Percentiles rank a stretch among this genome's conserved stretches.
Conservation (phyloP, 208 protist genomes). For the Leishmania tarentolae region DNA sequence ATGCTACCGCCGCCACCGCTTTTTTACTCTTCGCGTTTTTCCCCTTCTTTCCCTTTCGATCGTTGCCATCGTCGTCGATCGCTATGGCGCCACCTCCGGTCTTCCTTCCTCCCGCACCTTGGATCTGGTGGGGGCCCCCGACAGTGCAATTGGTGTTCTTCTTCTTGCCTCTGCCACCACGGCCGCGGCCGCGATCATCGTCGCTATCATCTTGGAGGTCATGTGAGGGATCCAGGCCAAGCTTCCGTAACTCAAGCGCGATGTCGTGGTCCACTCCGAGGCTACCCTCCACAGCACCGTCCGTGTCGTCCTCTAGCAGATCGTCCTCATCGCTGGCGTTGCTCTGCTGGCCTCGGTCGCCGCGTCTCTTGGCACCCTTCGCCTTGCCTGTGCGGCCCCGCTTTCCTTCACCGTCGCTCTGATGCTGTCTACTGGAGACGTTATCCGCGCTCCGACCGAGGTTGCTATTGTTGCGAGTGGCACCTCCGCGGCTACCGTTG, state of each 20-base stretch:
- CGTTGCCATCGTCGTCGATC: slow-evolving; percentile 28
- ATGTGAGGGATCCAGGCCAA: slow-evolving; percentile 27
- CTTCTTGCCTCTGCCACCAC: slow-evolving; percentile 32
- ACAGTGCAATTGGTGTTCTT: slow-evolving; percentile 11
- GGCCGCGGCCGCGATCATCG: slow-evolving; percentile 21
- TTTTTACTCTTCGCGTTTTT: slow-evolving; percentile 42
- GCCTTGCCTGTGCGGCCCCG: not conserved
- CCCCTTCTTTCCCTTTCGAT: slow-evolving; percentile 33
- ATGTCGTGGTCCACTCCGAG: slow-evolving; percentile 15
- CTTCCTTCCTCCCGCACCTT: not conserved
- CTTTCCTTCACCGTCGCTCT: not conserved
- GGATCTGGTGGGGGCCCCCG: not conserved
- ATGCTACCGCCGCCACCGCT: slow-evolving; percentile 23
- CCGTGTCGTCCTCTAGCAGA: slow-evolving; percentile 3
- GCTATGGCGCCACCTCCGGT: not conserved
- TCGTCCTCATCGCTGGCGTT: not conserved
- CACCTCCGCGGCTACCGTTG: not conserved
- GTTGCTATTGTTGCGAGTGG: slow-evolving; percentile 13
- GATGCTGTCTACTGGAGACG: not conserved
- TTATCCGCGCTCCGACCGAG: slow-evolving; percentile 8
- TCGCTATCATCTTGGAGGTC: slow-evolving; percentile 25
- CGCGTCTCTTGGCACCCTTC: not conserved
- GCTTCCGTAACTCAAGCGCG: slow-evolving; percentile 26
- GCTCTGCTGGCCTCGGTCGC: not conserved
- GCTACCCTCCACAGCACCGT: not conserved